A percentile compares a stretch with the other conserved stretches of the same genome.
Evolutionary conservation across 192 early-diverging fungal genomes (phyloP).

Genomic region (Coemansia sp.): DNA sequence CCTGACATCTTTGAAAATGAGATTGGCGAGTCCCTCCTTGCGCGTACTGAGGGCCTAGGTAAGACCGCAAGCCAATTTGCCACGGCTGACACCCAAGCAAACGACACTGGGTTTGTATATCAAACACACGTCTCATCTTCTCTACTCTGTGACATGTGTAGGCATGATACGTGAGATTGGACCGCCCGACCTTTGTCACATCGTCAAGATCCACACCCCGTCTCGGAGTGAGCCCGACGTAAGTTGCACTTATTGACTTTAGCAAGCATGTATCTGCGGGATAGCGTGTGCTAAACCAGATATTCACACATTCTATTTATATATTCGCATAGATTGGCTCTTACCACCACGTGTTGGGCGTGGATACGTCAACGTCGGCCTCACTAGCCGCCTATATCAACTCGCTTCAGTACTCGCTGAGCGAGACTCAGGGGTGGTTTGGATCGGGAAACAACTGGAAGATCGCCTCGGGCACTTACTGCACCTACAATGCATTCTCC

Average conservation of each 20-base stretch:
- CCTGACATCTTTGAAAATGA: conserved; percentile 98
- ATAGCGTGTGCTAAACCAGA: neutral
- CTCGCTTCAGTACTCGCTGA: conserved; percentile 79
- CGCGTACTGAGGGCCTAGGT: conserved; percentile 92
- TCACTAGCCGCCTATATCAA: conserved; percentile 97
- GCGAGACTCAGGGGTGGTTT: conserved; percentile 48
- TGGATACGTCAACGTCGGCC: conserved; percentile 91
- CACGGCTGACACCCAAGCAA: neutral
- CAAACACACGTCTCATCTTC: conserved; percentile 1
- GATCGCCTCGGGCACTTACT: conserved; percentile 74
- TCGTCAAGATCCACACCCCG: conserved; percentile 83
- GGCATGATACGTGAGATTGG: conserved; percentile 90
- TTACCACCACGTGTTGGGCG: conserved; percentile 77
- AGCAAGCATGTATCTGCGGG: neutral
- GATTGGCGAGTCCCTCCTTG: conserved; percentile 81
- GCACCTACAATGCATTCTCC: conserved; percentile 98
- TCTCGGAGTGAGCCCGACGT: conserved; percentile 44
- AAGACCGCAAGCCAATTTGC: conserved; percentile 21
- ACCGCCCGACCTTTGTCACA: conserved; percentile 96
- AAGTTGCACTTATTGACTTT: conserved; percentile 7
- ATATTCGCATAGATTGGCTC: conserved; percentile 69
- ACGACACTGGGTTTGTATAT: neutral
- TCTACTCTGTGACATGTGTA: conserved; percentile 22
- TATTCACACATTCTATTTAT: conserved; percentile 9
- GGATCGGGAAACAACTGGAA: conserved; percentile 56